A percentile compares a stretch with the other conserved stretches of the same genome.
Evolutionary conservation across 208 protist genomes (phyloP).

Genomic region (Trypanosoma boissoni): DNA sequence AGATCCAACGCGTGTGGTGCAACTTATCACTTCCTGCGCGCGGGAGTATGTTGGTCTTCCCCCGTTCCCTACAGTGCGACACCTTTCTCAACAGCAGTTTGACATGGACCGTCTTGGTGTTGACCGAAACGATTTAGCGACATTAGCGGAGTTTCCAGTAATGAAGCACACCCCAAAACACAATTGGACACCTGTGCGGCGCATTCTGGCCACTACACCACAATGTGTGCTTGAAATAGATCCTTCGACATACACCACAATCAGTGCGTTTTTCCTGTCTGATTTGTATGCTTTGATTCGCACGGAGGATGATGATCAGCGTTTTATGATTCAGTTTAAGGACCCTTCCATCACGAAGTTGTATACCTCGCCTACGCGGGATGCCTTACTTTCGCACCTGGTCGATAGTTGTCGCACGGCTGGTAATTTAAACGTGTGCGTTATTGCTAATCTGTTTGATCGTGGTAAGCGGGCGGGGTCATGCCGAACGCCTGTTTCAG

Average conservation of each 20-base stretch:
- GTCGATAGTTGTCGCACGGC: constrained; percentile 69
- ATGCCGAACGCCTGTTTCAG: constrained; percentile 38
- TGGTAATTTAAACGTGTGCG: constrained; percentile 68
- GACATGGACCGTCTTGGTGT: constrained; percentile 66
- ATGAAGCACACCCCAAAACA: constrained; percentile 58
- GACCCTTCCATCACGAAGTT: constrained; percentile 53
- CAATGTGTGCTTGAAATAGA: constrained; percentile 87
- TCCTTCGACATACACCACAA: constrained; percentile 73
- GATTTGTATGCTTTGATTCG: constrained; percentile 81
- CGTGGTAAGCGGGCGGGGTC: constrained; percentile 72
- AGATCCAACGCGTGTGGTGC: constrained; percentile 27
- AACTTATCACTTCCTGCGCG: constrained; percentile 40
- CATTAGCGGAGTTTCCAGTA: constrained; percentile 79
- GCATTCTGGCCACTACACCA: constrained; percentile 71
- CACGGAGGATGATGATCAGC: constrained; percentile 75
- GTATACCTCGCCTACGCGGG: constrained; percentile 83
- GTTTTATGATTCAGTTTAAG: constrained; percentile 80
- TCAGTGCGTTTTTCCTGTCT: constrained; percentile 61
- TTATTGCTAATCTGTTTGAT: constrained; percentile 45
- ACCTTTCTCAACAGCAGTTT: constrained; percentile 56
- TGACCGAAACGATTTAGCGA: constrained; percentile 47
- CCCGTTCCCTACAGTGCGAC: constrained; percentile 34
- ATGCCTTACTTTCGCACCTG: constrained; percentile 83
- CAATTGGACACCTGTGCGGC: constrained; percentile 37
- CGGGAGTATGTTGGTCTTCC: constrained; percentile 61